Percentiles rank a stretch among this genome's conserved stretches.
These are phyloP conservation scores for Cryptosporidium viatorum DNA, from an alignment of 169 alveolate genomes.

Conservation along the genomic window DNA sequence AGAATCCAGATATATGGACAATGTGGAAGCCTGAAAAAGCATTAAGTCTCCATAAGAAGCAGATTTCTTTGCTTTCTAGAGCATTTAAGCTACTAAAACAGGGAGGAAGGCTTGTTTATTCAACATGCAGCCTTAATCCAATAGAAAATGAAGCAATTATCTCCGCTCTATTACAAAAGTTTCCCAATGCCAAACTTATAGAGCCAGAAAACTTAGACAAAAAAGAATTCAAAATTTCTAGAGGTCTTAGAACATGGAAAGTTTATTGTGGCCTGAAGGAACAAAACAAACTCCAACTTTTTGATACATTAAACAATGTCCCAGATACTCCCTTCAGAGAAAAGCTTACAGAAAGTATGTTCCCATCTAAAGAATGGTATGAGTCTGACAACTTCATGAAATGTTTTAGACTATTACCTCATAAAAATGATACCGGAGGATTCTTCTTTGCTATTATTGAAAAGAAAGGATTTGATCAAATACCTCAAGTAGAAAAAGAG, in stretches of 20 bases:
- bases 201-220: constrained; percentile 83
- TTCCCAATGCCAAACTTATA: constrained; percentile 84
- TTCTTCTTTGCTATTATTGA: constrained; percentile 90
- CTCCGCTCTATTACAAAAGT: constrained; percentile 81
- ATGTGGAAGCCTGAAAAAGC: constrained; percentile 95
- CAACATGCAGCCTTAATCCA: constrained; percentile 97
- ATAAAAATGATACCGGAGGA: constrained; percentile 95
- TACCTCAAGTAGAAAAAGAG: neutral
- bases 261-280: constrained; percentile 77
- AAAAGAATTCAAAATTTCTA: constrained; percentile 79
- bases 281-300: constrained; percentile 71
- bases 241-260: constrained; percentile 83
- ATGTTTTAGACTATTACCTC: constrained; percentile 93
- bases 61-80: constrained; percentile 90
- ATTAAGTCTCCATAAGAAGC: constrained; percentile 89
- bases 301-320: constrained; percentile 79
- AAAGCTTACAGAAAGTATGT: constrained; percentile 78
- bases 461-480: constrained; percentile 36
- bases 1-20: constrained; percentile 92
- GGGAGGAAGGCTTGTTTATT: constrained; percentile 90
- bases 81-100: constrained; percentile 87
- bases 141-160: constrained; percentile 96
- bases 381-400: constrained; percentile 78
- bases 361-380: constrained; percentile 78
- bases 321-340: constrained; percentile 77